A percentile compares a stretch with the other conserved stretches of the same genome.
Evolutionary conservation across 352 stramenopile genomes (phyloP).

Genomic region (Phytophthora cryptogea): DNA sequence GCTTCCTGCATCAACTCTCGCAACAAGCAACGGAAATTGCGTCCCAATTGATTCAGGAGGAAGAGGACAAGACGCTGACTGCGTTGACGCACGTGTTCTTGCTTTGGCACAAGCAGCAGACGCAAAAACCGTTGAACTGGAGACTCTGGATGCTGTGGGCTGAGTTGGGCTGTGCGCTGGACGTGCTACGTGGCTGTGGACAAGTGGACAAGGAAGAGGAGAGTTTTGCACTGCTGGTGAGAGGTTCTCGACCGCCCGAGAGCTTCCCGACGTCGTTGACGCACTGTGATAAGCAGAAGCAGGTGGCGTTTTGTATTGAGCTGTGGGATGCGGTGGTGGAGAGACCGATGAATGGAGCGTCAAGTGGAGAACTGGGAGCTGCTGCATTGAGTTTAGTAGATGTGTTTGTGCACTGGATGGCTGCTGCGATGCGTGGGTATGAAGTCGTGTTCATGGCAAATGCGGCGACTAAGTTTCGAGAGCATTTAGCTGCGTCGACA

Average conservation of each 20-base stretch:
- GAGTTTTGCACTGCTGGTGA: constrained; percentile 8
- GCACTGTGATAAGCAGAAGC: constrained; percentile 29
- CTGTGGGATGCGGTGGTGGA: constrained; percentile 33
- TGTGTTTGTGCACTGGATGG: constrained; percentile 38
- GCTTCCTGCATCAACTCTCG: constrained; percentile 22
- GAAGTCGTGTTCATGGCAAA: constrained; percentile 41
- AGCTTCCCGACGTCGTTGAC: constrained; percentile 18
- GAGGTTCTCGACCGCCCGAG: constrained; percentile 3
- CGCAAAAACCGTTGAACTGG: constrained; percentile 10
- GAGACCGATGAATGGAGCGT: constrained; percentile 21
- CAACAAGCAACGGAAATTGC: background rate
- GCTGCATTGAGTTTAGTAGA: constrained; percentile 19
- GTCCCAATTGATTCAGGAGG: background rate
- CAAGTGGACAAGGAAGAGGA: background rate
- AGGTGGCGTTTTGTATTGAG: constrained; percentile 24
- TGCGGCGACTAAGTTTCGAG: constrained; percentile 24
- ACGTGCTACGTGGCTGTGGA: constrained; percentile 19
- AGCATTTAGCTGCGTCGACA: constrained; percentile 13
- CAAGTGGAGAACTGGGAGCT: background rate
- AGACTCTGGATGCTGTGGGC: constrained; percentile 40
- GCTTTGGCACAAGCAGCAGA: constrained; percentile 29
- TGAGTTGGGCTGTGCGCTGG: constrained; percentile 32
- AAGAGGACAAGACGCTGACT: constrained; percentile 11
- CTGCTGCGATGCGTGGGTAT: constrained; percentile 36
- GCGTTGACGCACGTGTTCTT: constrained; percentile 23